Conservation (phyloP, 495 filamentous ascomycete species). For the Choiromyces venosus region DNA sequence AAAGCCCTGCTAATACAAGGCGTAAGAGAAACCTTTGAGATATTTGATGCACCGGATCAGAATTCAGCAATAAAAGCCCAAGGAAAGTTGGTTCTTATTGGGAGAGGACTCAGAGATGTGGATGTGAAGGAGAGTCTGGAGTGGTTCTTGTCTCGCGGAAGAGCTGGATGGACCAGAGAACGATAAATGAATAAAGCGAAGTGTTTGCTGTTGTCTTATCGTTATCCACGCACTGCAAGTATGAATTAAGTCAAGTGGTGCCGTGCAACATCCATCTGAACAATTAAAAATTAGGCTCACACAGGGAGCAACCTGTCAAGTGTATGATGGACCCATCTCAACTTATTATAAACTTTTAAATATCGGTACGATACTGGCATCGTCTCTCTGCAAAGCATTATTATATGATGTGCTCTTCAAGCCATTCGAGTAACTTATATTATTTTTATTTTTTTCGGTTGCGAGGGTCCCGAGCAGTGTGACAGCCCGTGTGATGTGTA, state of each 20-base stretch:
- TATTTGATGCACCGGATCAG: slow-evolving; percentile 57
- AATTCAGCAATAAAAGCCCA: slow-evolving; percentile 31
- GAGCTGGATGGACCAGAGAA: background rate
- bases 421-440: background rate
- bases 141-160: slow-evolving; percentile 37
- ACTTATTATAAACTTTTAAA: background rate
- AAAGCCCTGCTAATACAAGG: slow-evolving; percentile 74
- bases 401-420: background rate
- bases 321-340: background rate
- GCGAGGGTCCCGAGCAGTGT: background rate
- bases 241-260: background rate
- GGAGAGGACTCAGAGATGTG: slow-evolving; percentile 26
- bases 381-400: background rate
- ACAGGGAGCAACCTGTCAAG: background rate
- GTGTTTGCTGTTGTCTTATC: background rate
- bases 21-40: slow-evolving; percentile 88
- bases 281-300: background rate
- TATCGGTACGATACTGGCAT: background rate
- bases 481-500: background rate
- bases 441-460: background rate
- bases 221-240: background rate
- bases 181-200: background rate
- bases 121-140: slow-evolving; percentile 34
- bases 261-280: background rate
- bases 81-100: slow-evolving; percentile 41